Conservation (phyloP, 1,284 basidiomycete genomes). For the Cryptococcus sp. region DNA sequence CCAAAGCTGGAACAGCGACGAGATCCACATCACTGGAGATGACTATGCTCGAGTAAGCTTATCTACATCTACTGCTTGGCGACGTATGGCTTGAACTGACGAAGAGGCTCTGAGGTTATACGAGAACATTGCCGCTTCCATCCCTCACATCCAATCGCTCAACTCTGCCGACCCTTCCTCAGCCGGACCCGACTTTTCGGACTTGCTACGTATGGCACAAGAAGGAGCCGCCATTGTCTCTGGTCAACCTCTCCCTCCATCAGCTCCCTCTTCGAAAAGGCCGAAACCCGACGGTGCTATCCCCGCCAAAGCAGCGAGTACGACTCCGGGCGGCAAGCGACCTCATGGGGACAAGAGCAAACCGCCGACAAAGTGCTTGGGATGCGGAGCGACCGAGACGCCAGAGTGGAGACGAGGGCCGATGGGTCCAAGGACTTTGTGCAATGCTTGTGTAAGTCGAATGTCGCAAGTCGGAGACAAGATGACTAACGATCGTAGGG, state of each 20-base stretch:
- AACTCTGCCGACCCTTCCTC: not conserved
- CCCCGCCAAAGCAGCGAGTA: not conserved
- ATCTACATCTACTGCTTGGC: conserved; percentile 2
- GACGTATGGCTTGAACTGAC: not conserved
- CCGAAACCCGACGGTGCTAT: not conserved
- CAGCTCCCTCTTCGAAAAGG: not conserved
- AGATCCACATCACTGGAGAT: conserved; percentile 3
- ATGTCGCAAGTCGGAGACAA: not conserved
- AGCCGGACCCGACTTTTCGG: conserved; percentile 19
- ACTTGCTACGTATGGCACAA: conserved; percentile 25
- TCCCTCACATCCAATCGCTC: conserved; percentile 24
- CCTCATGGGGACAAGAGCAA: conserved; percentile 16
- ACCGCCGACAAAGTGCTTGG: conserved; percentile 34
- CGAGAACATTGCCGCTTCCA: conserved; percentile 19
- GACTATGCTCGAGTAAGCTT: conserved; percentile 32
- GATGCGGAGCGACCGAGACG: conserved; percentile 45
- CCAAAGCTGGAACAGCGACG: not conserved
- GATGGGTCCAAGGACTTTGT: conserved; percentile 45
- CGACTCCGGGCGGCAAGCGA: conserved; percentile 5
- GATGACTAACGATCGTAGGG: conserved; percentile 24
- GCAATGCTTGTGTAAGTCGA: conserved; percentile 45
- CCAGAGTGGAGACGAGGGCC: conserved; percentile 47
- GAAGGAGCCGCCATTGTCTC: conserved; percentile 21
- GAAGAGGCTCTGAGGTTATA: conserved; percentile 23
- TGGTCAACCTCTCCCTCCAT: conserved; percentile 10